Conservation (phyloP, 805 yeast species). For the Brettanomyces anomalus region DNA sequence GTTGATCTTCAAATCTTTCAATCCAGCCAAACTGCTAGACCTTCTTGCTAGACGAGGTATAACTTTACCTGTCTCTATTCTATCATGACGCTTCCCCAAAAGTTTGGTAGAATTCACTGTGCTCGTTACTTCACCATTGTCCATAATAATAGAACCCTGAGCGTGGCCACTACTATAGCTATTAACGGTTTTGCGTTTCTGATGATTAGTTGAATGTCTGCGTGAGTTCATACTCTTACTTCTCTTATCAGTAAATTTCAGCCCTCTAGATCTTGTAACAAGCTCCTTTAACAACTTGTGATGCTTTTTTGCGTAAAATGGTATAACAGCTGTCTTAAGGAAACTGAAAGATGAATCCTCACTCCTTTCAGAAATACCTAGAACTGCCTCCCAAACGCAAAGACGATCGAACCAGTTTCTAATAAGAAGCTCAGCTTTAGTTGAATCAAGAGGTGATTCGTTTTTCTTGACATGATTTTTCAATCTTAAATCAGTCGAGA, state of each 20-base stretch:
- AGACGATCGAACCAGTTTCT: slow-evolving; percentile 20
- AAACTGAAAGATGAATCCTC: slow-evolving; percentile 21
- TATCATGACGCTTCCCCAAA: background rate
- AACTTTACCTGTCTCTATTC: background rate
- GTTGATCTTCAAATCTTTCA: slow-evolving; percentile 13
- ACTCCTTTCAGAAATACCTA: slow-evolving; percentile 18
- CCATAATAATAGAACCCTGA: background rate
- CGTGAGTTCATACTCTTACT: slow-evolving; percentile 2
- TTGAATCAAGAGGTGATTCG: background rate
- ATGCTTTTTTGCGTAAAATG: slow-evolving; percentile 22
- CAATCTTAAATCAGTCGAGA: slow-evolving; percentile 20
- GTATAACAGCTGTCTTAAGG: slow-evolving; percentile 19
- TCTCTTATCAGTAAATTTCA: slow-evolving; percentile 12
- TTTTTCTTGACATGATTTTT: too few species aligned
- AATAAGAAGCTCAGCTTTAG: slow-evolving; percentile 2
- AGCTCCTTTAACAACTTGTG: slow-evolving; percentile 18
- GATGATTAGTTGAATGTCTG: background rate
- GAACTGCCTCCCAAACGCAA: slow-evolving; percentile 26
- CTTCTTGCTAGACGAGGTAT: background rate
- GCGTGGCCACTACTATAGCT: background rate
- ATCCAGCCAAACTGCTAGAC: slow-evolving; percentile 1
- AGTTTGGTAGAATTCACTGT: background rate
- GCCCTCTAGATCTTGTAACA: slow-evolving; percentile 22
- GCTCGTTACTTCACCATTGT: too few species aligned
- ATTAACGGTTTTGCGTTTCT: too few species aligned